Evolutionary conservation across 352 stramenopile species (phyloP).

Genomic region (Pythium aquatile): DNA sequence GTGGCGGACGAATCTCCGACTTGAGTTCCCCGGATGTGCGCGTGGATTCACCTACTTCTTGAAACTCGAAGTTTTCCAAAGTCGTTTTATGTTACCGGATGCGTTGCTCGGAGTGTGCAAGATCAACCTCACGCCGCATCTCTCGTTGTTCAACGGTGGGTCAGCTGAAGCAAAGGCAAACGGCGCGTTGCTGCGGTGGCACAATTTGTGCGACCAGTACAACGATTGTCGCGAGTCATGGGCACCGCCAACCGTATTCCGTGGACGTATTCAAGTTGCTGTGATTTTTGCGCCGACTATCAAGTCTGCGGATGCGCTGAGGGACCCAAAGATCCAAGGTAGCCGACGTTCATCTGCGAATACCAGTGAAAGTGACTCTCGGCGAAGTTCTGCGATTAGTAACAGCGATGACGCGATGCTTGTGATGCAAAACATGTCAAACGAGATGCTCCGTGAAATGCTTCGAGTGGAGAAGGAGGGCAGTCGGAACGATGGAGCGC

Average conservation of each 20-base stretch:
- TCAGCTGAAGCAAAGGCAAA: slow-evolving; percentile 83
- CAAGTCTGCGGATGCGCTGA: slow-evolving; percentile 43
- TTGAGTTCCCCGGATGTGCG: slow-evolving; percentile 74
- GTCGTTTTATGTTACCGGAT: slow-evolving; percentile 79
- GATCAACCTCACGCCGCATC: slow-evolving; percentile 84
- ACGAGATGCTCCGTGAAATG: slow-evolving; percentile 59
- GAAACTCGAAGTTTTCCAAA: slow-evolving; percentile 83
- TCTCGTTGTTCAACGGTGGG: slow-evolving; percentile 65
- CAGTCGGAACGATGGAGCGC: slow-evolving; percentile 15
- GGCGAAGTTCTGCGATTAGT: slow-evolving; percentile 1
- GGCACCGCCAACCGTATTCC: slow-evolving; percentile 80
- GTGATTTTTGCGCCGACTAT: slow-evolving; percentile 79
- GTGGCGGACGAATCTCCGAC: slow-evolving; percentile 71
- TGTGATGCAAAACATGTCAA: slow-evolving; percentile 48
- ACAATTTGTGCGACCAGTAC: slow-evolving; percentile 87
- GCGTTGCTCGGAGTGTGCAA: slow-evolving; percentile 80
- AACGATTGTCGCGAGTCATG: slow-evolving; percentile 85
- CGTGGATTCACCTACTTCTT: slow-evolving; percentile 76
- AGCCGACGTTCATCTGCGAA: slow-evolving; percentile 14
- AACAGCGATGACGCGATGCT: slow-evolving; percentile 44
- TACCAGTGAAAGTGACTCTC: slow-evolving; percentile 19
- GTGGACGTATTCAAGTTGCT: slow-evolving; percentile 68
- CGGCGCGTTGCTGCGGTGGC: slow-evolving; percentile 72
- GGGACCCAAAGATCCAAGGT: slow-evolving; percentile 46
- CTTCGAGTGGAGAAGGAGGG: slow-evolving; percentile 41